A percentile compares a stretch with the other conserved stretches of the same genome.
These are phyloP conservation scores for Xylaria hypoxylon DNA, from an alignment of 2,329 filamentous ascomycete genomes.

Conservation along the genomic window DNA sequence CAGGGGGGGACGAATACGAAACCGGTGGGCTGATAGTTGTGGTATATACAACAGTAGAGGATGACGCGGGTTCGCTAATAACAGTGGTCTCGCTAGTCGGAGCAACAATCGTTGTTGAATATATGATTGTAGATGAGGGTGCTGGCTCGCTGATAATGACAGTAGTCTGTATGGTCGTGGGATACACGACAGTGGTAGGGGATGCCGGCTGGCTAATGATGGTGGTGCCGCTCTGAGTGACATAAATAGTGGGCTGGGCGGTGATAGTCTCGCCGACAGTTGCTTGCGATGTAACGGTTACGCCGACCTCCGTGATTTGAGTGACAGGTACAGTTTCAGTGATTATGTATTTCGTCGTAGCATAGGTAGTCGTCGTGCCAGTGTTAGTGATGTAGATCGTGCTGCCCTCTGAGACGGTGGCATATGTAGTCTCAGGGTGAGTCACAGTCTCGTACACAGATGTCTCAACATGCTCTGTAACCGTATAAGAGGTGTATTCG, in stretches of 20 bases:
- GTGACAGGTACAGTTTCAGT: constrained; percentile 58
- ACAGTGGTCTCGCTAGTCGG: constrained; percentile 1
- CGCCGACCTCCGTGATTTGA: constrained; percentile 53
- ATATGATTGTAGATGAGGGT: constrained; percentile 23
- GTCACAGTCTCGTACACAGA: constrained; percentile 54
- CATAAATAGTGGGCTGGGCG: constrained; percentile 49
- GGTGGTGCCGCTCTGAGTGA: constrained; percentile 50
- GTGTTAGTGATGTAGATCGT: constrained; percentile 59
- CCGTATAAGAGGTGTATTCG: constrained; percentile 50
- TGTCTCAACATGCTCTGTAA: constrained; percentile 49
- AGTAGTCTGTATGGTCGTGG: constrained; percentile 37
- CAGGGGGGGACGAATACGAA: constrained; percentile 7
- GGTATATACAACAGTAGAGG: not conserved
- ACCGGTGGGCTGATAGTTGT: constrained; percentile 5
- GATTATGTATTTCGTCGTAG: constrained; percentile 53
- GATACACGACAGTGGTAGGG: constrained; percentile 40
- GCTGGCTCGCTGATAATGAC: constrained; percentile 13
- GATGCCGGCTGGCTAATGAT: constrained; percentile 49
- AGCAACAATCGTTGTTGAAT: constrained; percentile 17
- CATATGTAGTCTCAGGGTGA: constrained; percentile 55
- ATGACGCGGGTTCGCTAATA: not conserved
- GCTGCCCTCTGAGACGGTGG: constrained; percentile 57
- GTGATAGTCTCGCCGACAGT: constrained; percentile 52
- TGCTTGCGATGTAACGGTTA: constrained; percentile 56
- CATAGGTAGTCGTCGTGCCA: constrained; percentile 55